Base-by-base conservation (phyloP, 768 basidiomycete species). In the Mycena floridula region DNA sequence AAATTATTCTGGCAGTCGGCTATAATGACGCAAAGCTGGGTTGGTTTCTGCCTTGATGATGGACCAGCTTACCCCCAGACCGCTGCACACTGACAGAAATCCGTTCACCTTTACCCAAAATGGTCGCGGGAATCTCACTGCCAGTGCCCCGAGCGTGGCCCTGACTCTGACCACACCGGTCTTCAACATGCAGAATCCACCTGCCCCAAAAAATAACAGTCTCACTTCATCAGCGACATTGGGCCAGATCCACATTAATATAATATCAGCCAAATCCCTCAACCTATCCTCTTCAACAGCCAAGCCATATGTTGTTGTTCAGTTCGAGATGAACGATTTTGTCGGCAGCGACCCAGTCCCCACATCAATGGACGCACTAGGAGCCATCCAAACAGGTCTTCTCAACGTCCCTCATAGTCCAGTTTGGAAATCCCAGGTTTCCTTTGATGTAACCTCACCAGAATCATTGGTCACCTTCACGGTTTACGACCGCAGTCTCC, bases 291-390 rank as follows among this genome's bases (percentile, higher is more conserved):
- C 81, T 12, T 55, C 75, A 35, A 61, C 71, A 50, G 81, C 87
- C 3, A 73, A 81, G 0, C 89, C 93, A 15, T 98, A 99, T 62
- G 89, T 93, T 55, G 94, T 98, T 61, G 93, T 94, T 54, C 88
- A 93, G 64, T 99, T 97, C 65, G 96, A 99, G 70, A 89, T 98
- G 66, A 97, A 92, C 74, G 96, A 99, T 66, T 99, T 97, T 59
- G 84, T 99, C 62, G 84, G 83, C 54, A 72, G 96, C 37, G 89
- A 95, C 62, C 89, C 92, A 91, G 65, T 86, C 89, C 64, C 90
- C 85, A 61, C 91, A 89, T 86, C 84, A 24, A 61, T 87, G 45
- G 77, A 74, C 37, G 77, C 85, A 2, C 76, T 88, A 39, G 79
- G 73, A 40, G 82, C 81, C 8, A 77, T 85, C 52, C 74, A 68